A percentile compares a stretch with the other conserved stretches of the same genome.
phyloP scores from a whole-genome alignment of 768 basidiomycete genomes.

The Xerocomus spinulosus region DNA sequence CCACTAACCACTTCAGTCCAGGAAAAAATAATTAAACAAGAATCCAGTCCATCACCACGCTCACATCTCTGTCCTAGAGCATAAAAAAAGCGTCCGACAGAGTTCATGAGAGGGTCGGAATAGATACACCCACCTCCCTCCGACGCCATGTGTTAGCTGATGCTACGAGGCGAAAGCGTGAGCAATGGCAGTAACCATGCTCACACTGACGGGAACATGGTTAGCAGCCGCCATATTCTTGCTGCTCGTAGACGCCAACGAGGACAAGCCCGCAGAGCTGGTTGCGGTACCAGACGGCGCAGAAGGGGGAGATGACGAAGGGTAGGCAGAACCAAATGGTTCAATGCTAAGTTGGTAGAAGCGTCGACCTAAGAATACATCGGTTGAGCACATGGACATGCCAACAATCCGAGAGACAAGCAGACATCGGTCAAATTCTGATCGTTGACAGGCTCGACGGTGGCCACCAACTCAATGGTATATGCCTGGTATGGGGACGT shows the following conservation, averaged over 20 bases:
- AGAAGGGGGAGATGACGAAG: constrained; percentile 34
- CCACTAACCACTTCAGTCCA: background rate
- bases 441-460: constrained; percentile 45
- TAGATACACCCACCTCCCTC: too few species aligned
- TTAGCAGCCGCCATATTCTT: constrained; percentile 14
- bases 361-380: constrained; percentile 47
- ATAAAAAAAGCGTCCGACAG: constrained; percentile 2
- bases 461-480: constrained; percentile 41
- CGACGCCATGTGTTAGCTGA: too few species aligned
- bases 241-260: constrained; percentile 12
- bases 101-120: background rate
- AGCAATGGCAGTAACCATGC: constrained; percentile 26
- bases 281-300: constrained; percentile 24
- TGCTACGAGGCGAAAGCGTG: constrained; percentile 28
- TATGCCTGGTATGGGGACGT: constrained; percentile 37
- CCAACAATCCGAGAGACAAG: constrained; percentile 6
- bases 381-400: background rate
- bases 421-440: constrained; percentile 52
- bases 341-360: constrained; percentile 59
- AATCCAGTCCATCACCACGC: background rate
- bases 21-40: background rate
- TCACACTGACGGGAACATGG: constrained; percentile 26
- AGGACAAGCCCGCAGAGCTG: constrained; percentile 10
- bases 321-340: constrained; percentile 50
- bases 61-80: constrained; percentile 14